Conservation (phyloP, 129 eudicot species). For the Ambrosia artemisiifolia region DNA sequence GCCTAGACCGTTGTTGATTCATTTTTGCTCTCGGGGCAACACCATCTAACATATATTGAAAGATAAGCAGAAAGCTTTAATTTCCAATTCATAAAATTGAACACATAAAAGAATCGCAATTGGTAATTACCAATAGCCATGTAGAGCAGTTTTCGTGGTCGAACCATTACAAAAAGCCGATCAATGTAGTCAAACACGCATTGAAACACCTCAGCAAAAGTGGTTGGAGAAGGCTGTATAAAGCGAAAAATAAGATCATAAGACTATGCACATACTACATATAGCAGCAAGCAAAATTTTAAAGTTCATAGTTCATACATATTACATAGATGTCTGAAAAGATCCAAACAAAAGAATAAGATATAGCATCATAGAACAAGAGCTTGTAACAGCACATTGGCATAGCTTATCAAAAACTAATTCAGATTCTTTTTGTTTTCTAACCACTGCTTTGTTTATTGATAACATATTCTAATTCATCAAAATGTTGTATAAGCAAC, state of each 20-base stretch:
- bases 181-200: constrained; percentile 94
- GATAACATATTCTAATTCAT: neutral
- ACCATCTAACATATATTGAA: constrained; percentile 56
- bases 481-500: neutral
- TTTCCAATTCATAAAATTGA: neutral
- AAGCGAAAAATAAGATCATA: neutral
- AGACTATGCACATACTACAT: neutral
- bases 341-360: constrained; percentile 3
- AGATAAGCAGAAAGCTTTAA: constrained; percentile 12
- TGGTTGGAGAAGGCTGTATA: constrained; percentile 93
- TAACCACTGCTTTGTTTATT: neutral
- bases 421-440: neutral
- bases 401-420: neutral
- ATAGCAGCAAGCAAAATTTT: neutral
- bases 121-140: constrained; percentile 89
- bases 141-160: constrained; percentile 86
- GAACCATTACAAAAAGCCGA: constrained; percentile 90
- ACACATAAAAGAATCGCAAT: constrained; percentile 1
- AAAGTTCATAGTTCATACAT: neutral
- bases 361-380: constrained; percentile 5
- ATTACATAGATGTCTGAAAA: neutral
- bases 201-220: constrained; percentile 85
- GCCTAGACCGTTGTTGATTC: constrained; percentile 99
- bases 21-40: constrained; percentile 99
- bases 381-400: neutral